Evolutionary conservation across 2,329 filamentous ascomycete species (phyloP), one percentile per base, ranked within the genome.

Genomic region (Akanthomyces uredinophilus): DNA sequence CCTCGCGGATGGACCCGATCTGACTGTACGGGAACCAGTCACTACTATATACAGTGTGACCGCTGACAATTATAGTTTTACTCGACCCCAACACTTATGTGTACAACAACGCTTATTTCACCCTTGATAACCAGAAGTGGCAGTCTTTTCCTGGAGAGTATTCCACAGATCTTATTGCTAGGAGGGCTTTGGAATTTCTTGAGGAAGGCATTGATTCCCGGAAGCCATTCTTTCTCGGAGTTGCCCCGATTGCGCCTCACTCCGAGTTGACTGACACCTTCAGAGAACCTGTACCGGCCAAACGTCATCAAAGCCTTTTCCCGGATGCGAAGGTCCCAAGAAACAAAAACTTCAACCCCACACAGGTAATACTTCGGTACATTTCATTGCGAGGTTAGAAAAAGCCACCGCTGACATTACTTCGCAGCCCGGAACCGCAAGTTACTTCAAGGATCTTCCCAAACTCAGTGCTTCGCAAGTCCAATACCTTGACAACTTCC

Each of bases 61-160:
- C 27, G 50, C 41, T 61, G n/a, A 49, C 2, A 4, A 18, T 0
- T 10, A 72, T 70, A 65, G 79, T 87, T 66, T 74, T 88, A 1
- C 74, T 89, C 1, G 87, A 90, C 64, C 87, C 87, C 0, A 82
- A 80, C 65, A 91, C 88, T 0, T 91, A 91, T 68, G 77, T 82
- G 32, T 91, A 90, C 68, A 78, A 86, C 29, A 89, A 90, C 68
- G 78, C 83, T 1, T 86, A 81, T 5, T 87, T 86, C 1, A 61
- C 61, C 1, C 75, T 76, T 0, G 67, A 71, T 18, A 75, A 71
- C 61, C 74, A 74, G 16, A 68, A 75, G 0, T 84, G 83, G 0
- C 74, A 79, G 14, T 81, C 77, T 66, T 79, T 83, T 56, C 73
- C 79, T 32, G 83, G 83, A 1, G 70, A 82, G 35, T 83, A 86